A percentile compares a stretch with the other conserved stretches of the same genome.
phyloP scores from a whole-genome alignment of 805 yeast genomes.

The Wickerhamiella azymoides region DNA sequence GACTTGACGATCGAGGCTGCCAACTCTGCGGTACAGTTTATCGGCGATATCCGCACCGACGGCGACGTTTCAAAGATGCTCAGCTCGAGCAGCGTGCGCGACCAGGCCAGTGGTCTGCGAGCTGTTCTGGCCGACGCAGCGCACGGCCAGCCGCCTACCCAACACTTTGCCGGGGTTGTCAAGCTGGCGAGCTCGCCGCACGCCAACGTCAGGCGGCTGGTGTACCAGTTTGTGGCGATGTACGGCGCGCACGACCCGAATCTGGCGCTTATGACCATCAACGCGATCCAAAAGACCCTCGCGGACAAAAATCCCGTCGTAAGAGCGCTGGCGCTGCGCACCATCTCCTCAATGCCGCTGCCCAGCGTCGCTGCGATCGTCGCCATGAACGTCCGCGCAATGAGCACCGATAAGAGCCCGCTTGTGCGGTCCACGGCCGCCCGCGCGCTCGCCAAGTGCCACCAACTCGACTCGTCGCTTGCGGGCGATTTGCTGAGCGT shows the following conservation, averaged over 20 bases:
- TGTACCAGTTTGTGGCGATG: conserved; percentile 55
- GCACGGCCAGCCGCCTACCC: conserved; percentile 27
- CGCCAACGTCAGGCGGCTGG: conserved; percentile 56
- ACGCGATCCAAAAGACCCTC: conserved; percentile 77
- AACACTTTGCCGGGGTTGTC: conserved; percentile 61
- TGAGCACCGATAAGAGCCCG: conserved; percentile 57
- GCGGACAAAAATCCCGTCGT: conserved; percentile 53
- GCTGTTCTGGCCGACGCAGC: conserved; percentile 28
- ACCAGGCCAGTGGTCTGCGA: conserved; percentile 45
- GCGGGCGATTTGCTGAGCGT: conserved; percentile 37
- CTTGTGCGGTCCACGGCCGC: conserved; percentile 70
- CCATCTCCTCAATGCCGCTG: conserved; percentile 71
- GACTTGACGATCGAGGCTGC: conserved; percentile 75
- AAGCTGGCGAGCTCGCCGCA: conserved; percentile 67
- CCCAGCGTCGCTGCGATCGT: conserved; percentile 72
- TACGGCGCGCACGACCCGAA: conserved; percentile 80
- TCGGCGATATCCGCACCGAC: conserved; percentile 47
- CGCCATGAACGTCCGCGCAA: conserved; percentile 54
- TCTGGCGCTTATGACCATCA: conserved; percentile 76
- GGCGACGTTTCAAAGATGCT: conserved; percentile 52
- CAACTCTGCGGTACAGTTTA: conserved; percentile 45
- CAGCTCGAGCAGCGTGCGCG: conserved; percentile 56
- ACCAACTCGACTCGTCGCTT: conserved; percentile 31
- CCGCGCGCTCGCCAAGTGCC: conserved; percentile 51
- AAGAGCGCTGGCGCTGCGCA: conserved; percentile 61